phyloP scores from a whole-genome alignment of 2,329 filamentous ascomycete genomes.

The Phyllosticta citriasiana region DNA sequence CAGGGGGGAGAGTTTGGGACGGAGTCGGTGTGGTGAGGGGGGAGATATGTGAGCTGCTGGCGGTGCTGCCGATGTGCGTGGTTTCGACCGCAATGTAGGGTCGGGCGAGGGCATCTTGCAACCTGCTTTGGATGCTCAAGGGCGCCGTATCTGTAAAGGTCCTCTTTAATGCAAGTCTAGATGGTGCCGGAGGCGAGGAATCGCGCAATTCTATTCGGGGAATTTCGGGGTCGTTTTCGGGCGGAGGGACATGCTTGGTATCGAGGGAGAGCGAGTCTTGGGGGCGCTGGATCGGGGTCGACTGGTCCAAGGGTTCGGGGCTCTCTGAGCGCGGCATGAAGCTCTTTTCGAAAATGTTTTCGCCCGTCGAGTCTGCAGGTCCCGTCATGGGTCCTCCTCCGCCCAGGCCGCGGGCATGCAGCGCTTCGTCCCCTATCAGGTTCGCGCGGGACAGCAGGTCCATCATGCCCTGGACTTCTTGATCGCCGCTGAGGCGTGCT shows the following conservation, averaged over 20 bases:
- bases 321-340: slow-evolving; percentile 50
- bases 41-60: slow-evolving; percentile 24
- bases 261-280: slow-evolving; percentile 16
- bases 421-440: slow-evolving; percentile 59
- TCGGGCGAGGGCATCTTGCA: slow-evolving; percentile 75
- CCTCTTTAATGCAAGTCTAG: slow-evolving; percentile 52
- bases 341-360: slow-evolving; percentile 77
- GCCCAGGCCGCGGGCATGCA: slow-evolving; percentile 40
- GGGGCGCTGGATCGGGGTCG: slow-evolving; percentile 10
- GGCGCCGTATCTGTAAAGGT: slow-evolving; percentile 78
- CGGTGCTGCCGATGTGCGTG: slow-evolving; percentile 24
- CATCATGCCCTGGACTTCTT: slow-evolving; percentile 83
- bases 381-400: slow-evolving; percentile 63
- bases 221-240: not conserved
- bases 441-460: slow-evolving; percentile 77
- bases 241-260: not conserved
- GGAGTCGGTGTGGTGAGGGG: slow-evolving; percentile 25
- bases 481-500: slow-evolving; percentile 69
- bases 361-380: slow-evolving; percentile 60
- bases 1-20: slow-evolving; percentile 20
- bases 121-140: slow-evolving; percentile 66
- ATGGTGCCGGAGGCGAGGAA: slow-evolving; percentile 35
- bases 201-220: not conserved
- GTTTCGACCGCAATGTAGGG: slow-evolving; percentile 57
- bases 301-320: slow-evolving; percentile 27